These are phyloP conservation scores for Torrubiellomyces zombiae DNA, from an alignment of 2,329 filamentous ascomycete genomes.

Conservation along the genomic window DNA sequence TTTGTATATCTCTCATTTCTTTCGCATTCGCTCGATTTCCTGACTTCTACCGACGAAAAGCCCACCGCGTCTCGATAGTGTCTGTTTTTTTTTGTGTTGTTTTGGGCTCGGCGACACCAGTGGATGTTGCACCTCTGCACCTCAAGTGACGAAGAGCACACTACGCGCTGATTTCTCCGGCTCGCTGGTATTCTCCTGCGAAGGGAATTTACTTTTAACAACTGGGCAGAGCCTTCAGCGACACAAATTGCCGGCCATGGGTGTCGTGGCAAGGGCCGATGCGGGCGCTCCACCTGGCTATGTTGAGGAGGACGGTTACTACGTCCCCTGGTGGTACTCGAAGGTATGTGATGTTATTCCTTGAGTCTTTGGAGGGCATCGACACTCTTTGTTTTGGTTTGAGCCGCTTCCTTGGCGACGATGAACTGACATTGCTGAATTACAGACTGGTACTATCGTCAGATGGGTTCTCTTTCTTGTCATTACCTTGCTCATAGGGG, in stretches of 20 bases:
- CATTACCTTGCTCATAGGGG: slow-evolving; percentile 39
- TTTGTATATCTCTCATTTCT: no score
- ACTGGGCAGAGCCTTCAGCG: no score
- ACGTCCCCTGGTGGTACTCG: slow-evolving; percentile 14
- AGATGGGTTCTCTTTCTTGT: slow-evolving; percentile 55
- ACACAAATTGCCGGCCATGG: background rate
- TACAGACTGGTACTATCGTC: slow-evolving; percentile 44
- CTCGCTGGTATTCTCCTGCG: no score
- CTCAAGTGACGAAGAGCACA: slow-evolving; percentile 1
- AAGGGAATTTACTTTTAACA: no score
- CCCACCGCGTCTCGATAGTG: no score
- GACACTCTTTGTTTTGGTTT: background rate
- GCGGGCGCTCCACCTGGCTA: slow-evolving; percentile 2
- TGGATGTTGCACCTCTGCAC: slow-evolving; percentile 3
- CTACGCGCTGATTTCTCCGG: no score
- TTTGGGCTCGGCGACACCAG: no score
- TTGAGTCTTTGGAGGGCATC: background rate
- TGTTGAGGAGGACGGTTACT: slow-evolving; percentile 1
- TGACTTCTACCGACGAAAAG: no score
- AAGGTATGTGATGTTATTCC: slow-evolving; percentile 10
- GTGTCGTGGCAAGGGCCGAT: slow-evolving; percentile 1
- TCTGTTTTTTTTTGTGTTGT: no score
- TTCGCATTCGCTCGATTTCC: no score
- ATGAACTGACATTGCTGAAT: slow-evolving; percentile 5
- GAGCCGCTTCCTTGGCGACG: background rate